Evolutionary conservation across 2,329 filamentous ascomycete species (phyloP), one percentile per base, ranked within the genome.

Genomic region (Torrubiella hemipterigena): DNA sequence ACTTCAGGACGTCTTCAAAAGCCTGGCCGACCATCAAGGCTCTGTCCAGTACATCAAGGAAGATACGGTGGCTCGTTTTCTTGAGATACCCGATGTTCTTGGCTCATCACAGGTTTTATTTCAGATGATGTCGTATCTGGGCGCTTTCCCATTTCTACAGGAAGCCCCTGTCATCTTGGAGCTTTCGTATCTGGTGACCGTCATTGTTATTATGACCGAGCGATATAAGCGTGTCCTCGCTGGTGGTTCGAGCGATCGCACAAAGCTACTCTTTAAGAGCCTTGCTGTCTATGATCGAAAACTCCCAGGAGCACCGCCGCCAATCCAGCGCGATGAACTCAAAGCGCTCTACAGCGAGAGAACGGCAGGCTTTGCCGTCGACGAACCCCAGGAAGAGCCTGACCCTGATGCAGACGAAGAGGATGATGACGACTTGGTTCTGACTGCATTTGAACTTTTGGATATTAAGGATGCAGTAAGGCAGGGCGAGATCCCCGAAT

Each of bases 21-120:
- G 65, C 35, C 72, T 85, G 14, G 76, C 80, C 40, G 78, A 84
- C 43, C 55, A 66, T 12, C 65, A 79, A 46, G 70, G 67, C 29
- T 59, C 64, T 26, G 56, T 82, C 28, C 63, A 63, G 31, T 81
- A 82, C 49, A 67, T 83, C 40, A 81, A 74, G 45, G 77, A 59
- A 47, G 70, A 78, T 31, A 83, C 78, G 9, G 58, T 85, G 41
- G 69, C 74, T 37, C 69, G 77, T 20, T 85, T 81, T 50, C 69
- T 86, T 27, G 77, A 81, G 53, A 66, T 86, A 14, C 81, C 81
- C 4, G 78, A 84, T 47, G 66, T 77, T 17, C 58, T 85, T 17
- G 68, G 65, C 30, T 77, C 71, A 7, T 79, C 77, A 4, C 67
- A 77, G 3, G 67, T 85, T 26, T 47, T 85, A 27, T 84, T 81